A percentile compares a stretch with the other conserved stretches of the same genome.
phyloP scores from a whole-genome alignment of 129 eudicot species.

The Heracleum sosnowskyi region DNA sequence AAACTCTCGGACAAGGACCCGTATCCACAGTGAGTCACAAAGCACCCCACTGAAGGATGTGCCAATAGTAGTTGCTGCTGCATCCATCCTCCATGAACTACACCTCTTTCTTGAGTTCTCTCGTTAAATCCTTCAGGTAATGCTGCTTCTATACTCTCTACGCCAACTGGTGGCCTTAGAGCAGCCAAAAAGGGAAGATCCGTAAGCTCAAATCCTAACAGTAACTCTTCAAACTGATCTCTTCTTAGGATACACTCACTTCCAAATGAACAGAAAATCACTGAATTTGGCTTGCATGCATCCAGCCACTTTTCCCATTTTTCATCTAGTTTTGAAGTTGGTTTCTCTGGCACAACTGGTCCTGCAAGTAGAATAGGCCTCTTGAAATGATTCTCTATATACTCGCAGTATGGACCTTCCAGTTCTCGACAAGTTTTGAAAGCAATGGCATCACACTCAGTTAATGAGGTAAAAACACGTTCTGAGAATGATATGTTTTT shows the following conservation, averaged over 20 bases:
- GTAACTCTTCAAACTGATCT: slow-evolving; percentile 25
- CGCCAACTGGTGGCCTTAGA: slow-evolving; percentile 22
- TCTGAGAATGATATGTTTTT: neutral
- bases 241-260: slow-evolving; percentile 16
- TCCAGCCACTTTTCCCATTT: slow-evolving; percentile 25
- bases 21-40: slow-evolving; percentile 35
- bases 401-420: slow-evolving; percentile 32
- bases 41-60: slow-evolving; percentile 38
- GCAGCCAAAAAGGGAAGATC: slow-evolving; percentile 31
- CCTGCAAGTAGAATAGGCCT: slow-evolving; percentile 39
- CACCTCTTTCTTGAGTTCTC: slow-evolving; percentile 24
- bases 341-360: slow-evolving; percentile 25
- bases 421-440: slow-evolving; percentile 32
- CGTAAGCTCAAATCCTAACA: slow-evolving; percentile 33
- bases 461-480: neutral
- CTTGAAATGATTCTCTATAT: slow-evolving; percentile 9
- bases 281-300: slow-evolving; percentile 8
- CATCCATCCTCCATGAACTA: slow-evolving; percentile 34
- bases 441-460: slow-evolving; percentile 23
- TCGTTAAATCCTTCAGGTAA: slow-evolving; percentile 22
- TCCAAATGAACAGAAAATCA: slow-evolving; percentile 31
- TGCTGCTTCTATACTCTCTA: slow-evolving; percentile 22
- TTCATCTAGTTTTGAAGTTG: slow-evolving; percentile 15
- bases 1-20: slow-evolving; percentile 34
- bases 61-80: slow-evolving; percentile 28